Conservation (phyloP, 768 basidiomycete species). For the Collybia sordida region DNA sequence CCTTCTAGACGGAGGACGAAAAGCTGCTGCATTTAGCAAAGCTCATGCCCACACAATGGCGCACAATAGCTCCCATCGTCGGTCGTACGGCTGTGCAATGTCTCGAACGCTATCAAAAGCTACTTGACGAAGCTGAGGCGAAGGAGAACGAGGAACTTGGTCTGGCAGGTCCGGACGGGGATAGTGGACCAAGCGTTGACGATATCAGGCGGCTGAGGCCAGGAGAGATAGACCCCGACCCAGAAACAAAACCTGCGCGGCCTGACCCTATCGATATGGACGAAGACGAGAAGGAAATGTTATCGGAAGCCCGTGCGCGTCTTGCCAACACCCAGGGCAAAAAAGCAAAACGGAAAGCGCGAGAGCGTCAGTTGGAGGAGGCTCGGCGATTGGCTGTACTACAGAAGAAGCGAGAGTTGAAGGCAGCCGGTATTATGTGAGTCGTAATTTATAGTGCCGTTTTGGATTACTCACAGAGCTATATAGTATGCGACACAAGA, state of each 20-base stretch:
- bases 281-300: slow-evolving; percentile 99
- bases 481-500: slow-evolving; percentile 84
- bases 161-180: slow-evolving; percentile 77
- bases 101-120: slow-evolving; percentile 96
- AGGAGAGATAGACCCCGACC: slow-evolving; percentile 98
- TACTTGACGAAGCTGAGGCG: slow-evolving; percentile 95
- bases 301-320: slow-evolving; percentile 97
- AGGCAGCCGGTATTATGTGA: slow-evolving; percentile 96
- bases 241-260: slow-evolving; percentile 96
- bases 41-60: slow-evolving; percentile 99
- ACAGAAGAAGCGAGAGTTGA: slow-evolving; percentile 97
- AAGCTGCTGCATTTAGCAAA: slow-evolving; percentile 97
- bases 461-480: neutral
- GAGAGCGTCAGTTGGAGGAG: slow-evolving; percentile 96
- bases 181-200: slow-evolving; percentile 86
- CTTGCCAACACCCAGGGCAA: slow-evolving; percentile 99
- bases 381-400: slow-evolving; percentile 90
- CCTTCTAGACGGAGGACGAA: slow-evolving; percentile 89
- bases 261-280: slow-evolving; percentile 99
- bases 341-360: slow-evolving; percentile 98
- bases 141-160: slow-evolving; percentile 97
- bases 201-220: slow-evolving; percentile 87
- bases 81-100: slow-evolving; percentile 98
- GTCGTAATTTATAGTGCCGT: slow-evolving; percentile 24
- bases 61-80: slow-evolving; percentile 97